Conservation (phyloP, 1,139 yeast species). For the Lizanozyma gosingica region DNA sequence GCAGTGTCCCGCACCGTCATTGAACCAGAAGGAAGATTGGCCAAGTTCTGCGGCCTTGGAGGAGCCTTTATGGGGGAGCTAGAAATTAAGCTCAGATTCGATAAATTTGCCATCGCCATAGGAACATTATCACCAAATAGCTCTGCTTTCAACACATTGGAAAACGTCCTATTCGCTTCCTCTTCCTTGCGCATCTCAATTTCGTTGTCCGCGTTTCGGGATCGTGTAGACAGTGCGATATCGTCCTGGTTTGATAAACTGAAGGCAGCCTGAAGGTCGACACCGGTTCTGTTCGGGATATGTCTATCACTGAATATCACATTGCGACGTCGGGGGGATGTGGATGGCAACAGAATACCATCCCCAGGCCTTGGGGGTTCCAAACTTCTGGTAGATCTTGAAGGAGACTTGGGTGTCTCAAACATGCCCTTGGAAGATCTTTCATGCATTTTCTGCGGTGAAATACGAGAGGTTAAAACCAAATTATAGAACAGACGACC, state of each 20-base stretch:
- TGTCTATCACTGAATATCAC: slow-evolving; percentile 68
- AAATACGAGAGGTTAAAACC: no score
- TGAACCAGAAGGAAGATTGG: neutral
- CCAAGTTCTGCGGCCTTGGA: neutral
- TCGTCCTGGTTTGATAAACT: slow-evolving; percentile 44
- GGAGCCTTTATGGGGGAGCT: neutral
- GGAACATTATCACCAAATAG: slow-evolving; percentile 83
- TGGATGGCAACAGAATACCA: slow-evolving; percentile 11
- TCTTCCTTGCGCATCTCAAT: slow-evolving; percentile 61
- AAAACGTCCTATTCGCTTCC: slow-evolving; percentile 82
- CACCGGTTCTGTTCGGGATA: slow-evolving; percentile 79
- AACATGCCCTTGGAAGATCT: slow-evolving; percentile 6
- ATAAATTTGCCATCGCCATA: slow-evolving; percentile 33
- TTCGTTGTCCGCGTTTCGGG: slow-evolving; percentile 40
- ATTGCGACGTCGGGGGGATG: slow-evolving; percentile 33
- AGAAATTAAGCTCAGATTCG: slow-evolving; percentile 3
- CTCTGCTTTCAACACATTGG: slow-evolving; percentile 80
- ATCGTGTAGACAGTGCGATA: slow-evolving; percentile 10
- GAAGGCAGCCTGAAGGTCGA: slow-evolving; percentile 84
- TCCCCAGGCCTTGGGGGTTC: slow-evolving; percentile 22
- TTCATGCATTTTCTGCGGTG: no score
- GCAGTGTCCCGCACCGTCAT: no score
- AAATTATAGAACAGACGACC: no score
- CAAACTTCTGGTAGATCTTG: slow-evolving; percentile 26
- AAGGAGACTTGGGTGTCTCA: slow-evolving; percentile 35